phyloP scores from a whole-genome alignment of 352 stramenopile species.

The Phytophthora parvispora region DNA sequence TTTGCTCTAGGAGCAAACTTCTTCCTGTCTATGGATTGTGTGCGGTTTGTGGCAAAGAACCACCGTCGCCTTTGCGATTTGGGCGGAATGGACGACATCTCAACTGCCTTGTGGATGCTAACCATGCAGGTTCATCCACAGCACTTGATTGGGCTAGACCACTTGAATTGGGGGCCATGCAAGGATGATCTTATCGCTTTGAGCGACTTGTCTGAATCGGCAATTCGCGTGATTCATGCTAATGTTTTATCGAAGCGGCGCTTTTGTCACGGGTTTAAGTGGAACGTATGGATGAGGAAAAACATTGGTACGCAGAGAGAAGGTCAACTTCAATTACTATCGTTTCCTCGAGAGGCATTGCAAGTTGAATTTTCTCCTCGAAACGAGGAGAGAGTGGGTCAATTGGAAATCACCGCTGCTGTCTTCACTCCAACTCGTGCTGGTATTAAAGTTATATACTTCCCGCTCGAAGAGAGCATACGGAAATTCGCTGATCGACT shows the following conservation, averaged over 20 bases:
- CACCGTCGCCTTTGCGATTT: conserved; percentile 22
- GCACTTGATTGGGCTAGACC: conserved; percentile 28
- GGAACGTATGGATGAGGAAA: conserved; percentile 30
- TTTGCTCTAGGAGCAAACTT: conserved; percentile 59
- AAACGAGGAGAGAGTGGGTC: background rate
- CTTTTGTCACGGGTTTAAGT: conserved; percentile 49
- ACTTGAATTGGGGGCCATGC: conserved; percentile 41
- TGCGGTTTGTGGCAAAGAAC: conserved; percentile 49
- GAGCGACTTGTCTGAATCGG: conserved; percentile 44
- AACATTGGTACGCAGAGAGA: background rate
- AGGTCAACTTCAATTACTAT: background rate
- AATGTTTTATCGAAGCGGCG: conserved; percentile 27
- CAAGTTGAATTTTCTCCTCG: background rate
- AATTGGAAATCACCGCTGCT: background rate
- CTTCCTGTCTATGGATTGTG: conserved; percentile 58
- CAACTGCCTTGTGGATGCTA: conserved; percentile 56
- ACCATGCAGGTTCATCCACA: conserved; percentile 11
- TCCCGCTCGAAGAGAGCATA: background rate
- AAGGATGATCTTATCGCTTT: conserved; percentile 40
- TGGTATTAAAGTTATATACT: background rate
- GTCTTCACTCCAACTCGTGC: background rate
- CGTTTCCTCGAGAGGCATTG: background rate
- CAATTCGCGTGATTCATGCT: conserved; percentile 49
- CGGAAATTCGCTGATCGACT: background rate
- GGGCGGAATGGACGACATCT: conserved; percentile 48